Base-by-base conservation (phyloP, 192 early-diverging fungal species). In the Mycoemilia scoparia region DNA sequence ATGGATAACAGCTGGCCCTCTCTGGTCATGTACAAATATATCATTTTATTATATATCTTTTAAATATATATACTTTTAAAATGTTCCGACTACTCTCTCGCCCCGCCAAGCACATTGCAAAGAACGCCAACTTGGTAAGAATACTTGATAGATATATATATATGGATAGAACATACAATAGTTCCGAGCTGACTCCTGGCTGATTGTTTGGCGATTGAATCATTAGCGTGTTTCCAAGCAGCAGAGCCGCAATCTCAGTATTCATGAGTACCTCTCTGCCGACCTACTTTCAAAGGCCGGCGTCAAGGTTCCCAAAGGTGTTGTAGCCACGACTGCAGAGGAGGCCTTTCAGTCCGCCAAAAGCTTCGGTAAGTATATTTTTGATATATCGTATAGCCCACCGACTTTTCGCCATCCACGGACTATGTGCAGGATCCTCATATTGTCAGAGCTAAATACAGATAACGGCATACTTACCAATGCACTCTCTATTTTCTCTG, bases 241-340 rank as follows among this genome's bases (percentile, higher is more conserved):
- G 51, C 73, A 77, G 45, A 75, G 74, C 60, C 82, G 84, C 45
- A 71, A 77, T 76, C 78, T 98, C 29, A 84, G 87, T 39, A 93
- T 98, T 51, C 95, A 98, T 61, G 95, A 98, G 68, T 82, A 98
- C 69, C 59, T 81, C 42, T 96, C 90, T 13, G 87, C 90, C 63
- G 81, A 84, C 24, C 70, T 98, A 20, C 72, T 98, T 45, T 57
- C 76, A 28, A 64, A 84, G 51, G 91, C 91, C 51, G 91, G 89
- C 32, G 67, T 98, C 59, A 84, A 85, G 49, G 77, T 78, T 6
- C 89, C 95, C 13, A 64, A 71, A 23, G 95, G 95, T 29, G 51
- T 57, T 21, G 89, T 93, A 30, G 95, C 95, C 13, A 79, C 73
- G 40, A 71, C 82, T n/a, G 58, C 86, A 4, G 48, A 71, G 39